Conservation (phyloP, 1,139 yeast species). For the Hyphopichia buzzinii region DNA sequence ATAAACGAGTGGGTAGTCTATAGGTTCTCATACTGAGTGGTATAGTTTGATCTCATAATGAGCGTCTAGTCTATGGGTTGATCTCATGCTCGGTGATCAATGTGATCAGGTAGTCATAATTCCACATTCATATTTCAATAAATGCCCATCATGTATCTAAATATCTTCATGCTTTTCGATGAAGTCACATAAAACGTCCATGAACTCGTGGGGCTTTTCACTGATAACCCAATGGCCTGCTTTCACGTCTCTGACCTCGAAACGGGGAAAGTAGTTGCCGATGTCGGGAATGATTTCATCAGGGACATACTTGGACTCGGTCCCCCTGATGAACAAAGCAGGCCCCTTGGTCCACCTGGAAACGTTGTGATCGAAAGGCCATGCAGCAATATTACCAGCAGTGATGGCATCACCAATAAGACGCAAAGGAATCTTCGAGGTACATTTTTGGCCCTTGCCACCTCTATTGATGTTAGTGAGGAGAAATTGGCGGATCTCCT, state of each 20-base stretch:
- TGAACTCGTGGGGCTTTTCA: constrained; percentile 72
- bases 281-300: constrained; percentile 79
- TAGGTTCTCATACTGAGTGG: no score
- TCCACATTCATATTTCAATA: not conserved
- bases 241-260: constrained; percentile 69
- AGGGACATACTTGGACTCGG: constrained; percentile 73
- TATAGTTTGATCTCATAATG: no score
- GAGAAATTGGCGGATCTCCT: constrained; percentile 72
- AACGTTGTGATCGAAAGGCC: constrained; percentile 65
- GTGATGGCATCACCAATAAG: constrained; percentile 63
- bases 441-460: constrained; percentile 30
- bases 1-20: no score
- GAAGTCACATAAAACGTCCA: constrained; percentile 56
- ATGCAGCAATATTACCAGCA: constrained; percentile 63
- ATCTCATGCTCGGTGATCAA: no score
- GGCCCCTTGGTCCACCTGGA: constrained; percentile 66
- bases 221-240: constrained; percentile 92
- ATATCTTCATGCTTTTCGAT: constrained; percentile 56
- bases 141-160: not conserved
- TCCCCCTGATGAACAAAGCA: constrained; percentile 75
- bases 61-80: no score
- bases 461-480: constrained; percentile 63
- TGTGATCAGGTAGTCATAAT: no score
- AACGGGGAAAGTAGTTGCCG: constrained; percentile 76
- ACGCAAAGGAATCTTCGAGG: constrained; percentile 68